Percentiles rank a stretch among this genome's conserved stretches.
Conservation (phyloP, 352 stramenopile genomes). For the Phytophthora cryptogea region DNA sequence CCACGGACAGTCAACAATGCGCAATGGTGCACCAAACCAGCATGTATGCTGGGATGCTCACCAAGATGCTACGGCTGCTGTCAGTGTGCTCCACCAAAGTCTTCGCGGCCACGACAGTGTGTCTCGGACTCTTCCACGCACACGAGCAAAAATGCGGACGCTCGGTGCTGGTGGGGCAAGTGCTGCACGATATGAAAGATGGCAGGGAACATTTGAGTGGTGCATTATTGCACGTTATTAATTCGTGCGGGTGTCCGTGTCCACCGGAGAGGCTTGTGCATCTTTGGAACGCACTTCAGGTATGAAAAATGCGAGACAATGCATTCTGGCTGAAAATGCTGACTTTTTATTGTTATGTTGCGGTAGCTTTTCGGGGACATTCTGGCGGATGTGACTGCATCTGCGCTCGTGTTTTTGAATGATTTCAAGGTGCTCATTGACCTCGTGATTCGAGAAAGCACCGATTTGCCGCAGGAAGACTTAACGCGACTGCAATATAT, state of each 20-base stretch:
- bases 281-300: slow-evolving; percentile 60
- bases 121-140: slow-evolving; percentile 56
- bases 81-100: slow-evolving; percentile 61
- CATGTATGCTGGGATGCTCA: slow-evolving; percentile 68
- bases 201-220: slow-evolving; percentile 66
- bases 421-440: slow-evolving; percentile 80
- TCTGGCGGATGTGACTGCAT: slow-evolving; percentile 46
- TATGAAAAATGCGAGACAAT: slow-evolving; percentile 16
- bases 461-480: slow-evolving; percentile 62
- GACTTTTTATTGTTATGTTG: slow-evolving; percentile 5
- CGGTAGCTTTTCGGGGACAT: slow-evolving; percentile 63
- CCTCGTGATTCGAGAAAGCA: slow-evolving; percentile 66
- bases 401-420: slow-evolving; percentile 66
- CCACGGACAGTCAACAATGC: slow-evolving; percentile 47
- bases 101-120: slow-evolving; percentile 66
- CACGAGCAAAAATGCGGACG: slow-evolving; percentile 45
- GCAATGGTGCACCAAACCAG: slow-evolving; percentile 42
- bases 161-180: slow-evolving; percentile 53
- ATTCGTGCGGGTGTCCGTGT: slow-evolving; percentile 79
- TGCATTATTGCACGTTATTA: slow-evolving; percentile 79
- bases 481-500: slow-evolving; percentile 47
- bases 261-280: slow-evolving; percentile 37
- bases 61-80: slow-evolving; percentile 65
- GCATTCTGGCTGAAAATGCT: not conserved
- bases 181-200: slow-evolving; percentile 53